Evolutionary conservation across 257 asterid genomes (phyloP), one percentile per base, ranked within the genome.

Genomic region (Capsicum pubescens): DNA sequence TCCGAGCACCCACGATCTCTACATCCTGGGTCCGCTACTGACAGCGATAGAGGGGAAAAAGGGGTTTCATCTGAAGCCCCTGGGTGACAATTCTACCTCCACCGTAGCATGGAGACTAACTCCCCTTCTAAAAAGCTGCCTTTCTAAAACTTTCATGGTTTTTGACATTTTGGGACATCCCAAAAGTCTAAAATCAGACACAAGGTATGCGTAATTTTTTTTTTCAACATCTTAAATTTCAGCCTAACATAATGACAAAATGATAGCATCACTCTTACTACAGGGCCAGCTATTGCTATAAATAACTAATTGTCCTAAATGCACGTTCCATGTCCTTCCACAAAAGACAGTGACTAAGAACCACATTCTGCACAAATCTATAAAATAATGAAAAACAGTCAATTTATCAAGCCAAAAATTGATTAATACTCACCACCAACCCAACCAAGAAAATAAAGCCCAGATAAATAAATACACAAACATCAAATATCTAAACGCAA

Each of bases 191-290:
- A 50, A 72, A 72, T 72, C 42, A 46, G 19, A 46, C 58, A 70
- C 16, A 61, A 19, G 7, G 42, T 4, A 21, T 8, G 70, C 39
- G 11, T 63, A 63, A 60, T 16, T 9, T 60, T 60, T 4, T 35
- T 68, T 48, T 50, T 50, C 19, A 74, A 21, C n/a, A 74, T 74
- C 10, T 19, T 48, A 48, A 74, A 74, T 21, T 74, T 74, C 61
- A 50, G 13, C 61, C 60, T 0, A 19, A 64, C 35, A 48, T 50
- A 19, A 74, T 74, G 60, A 19, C 19, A 70, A 71, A 46, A 11
- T 46, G 42, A 48, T 19, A 11, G 0, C 1, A 72, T 48, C 5
- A 46, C 42, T 72, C 54, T 48, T 5, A 48, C 3, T 14, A 6
- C 2, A 72, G 13, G n/a, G 14, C 17, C 0, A 4, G 13, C 19